Conservation (phyloP, 208 protist genomes). For the Acanthamoeba divionensis region DNA sequence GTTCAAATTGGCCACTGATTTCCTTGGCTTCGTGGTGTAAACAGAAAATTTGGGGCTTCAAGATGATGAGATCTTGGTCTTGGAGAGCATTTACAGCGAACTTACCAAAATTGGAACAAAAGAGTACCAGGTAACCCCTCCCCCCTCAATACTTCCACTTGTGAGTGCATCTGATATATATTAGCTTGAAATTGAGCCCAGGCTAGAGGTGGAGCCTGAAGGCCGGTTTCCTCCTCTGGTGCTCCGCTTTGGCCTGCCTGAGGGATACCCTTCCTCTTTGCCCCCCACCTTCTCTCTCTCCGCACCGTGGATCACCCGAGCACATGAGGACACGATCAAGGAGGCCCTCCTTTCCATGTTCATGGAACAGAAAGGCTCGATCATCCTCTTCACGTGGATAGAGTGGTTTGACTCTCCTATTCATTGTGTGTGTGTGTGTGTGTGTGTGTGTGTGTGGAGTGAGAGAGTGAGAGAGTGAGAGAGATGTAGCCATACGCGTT, state of each 20-base stretch:
- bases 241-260: background rate
- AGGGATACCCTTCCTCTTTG: background rate
- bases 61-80: slow-evolving; percentile 6
- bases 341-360: background rate
- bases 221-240: background rate
- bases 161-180: no score
- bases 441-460: background rate
- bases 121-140: slow-evolving; percentile 33
- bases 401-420: background rate
- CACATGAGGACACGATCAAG: slow-evolving; percentile 27
- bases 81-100: slow-evolving; percentile 44
- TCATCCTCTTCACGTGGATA: slow-evolving; percentile 38
- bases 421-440: no score
- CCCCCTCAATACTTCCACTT: no score
- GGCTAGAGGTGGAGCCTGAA: no score
- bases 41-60: background rate
- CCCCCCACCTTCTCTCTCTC: slow-evolving; percentile 18
- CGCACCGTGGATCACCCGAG: slow-evolving; percentile 1
- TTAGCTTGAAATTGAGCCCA: no score
- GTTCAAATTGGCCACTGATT: no score
- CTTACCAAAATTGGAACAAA: background rate
- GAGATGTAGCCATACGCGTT: no score
- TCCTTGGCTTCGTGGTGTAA: no score
- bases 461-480: no score
- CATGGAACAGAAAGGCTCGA: slow-evolving; percentile 25